phyloP scores from a whole-genome alignment of 169 alveolate genomes.

The Babesia sp. region DNA sequence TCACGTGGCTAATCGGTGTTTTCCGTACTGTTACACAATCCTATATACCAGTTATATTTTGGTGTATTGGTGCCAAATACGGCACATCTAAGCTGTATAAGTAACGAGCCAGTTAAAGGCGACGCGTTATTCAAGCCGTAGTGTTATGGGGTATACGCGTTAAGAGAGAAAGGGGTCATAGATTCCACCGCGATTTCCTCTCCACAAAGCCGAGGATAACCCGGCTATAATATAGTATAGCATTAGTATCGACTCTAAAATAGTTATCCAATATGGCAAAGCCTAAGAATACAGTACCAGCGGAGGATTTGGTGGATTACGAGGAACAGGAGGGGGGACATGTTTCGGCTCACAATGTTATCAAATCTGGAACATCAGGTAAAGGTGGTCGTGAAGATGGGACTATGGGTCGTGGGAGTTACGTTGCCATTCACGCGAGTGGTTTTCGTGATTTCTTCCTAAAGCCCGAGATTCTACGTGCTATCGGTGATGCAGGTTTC shows the following conservation, averaged over 20 bases:
- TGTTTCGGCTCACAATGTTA: slow-evolving; percentile 64
- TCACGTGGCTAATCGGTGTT: no score
- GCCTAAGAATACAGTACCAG: slow-evolving; percentile 62
- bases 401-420: slow-evolving; percentile 85
- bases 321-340: slow-evolving; percentile 77
- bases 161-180: no score
- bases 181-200: neutral
- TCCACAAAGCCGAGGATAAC: neutral
- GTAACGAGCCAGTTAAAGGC: no score
- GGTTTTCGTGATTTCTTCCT: slow-evolving; percentile 95
- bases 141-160: slow-evolving; percentile 8
- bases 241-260: no score
- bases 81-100: no score
- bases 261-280: slow-evolving; percentile 51
- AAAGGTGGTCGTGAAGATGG: slow-evolving; percentile 70
- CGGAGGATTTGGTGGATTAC: slow-evolving; percentile 79
- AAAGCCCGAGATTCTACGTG: slow-evolving; percentile 94
- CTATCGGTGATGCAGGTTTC: slow-evolving; percentile 97
- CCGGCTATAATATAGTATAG: no score
- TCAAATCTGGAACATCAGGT: slow-evolving; percentile 63
- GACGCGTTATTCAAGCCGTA: no score
- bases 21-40: no score
- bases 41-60: no score
- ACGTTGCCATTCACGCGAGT: slow-evolving; percentile 89
- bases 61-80: no score